A percentile compares a stretch with the other conserved stretches of the same genome.
Evolutionary conservation across 306 rosid species (phyloP).

Genomic region (Quercus suber): DNA sequence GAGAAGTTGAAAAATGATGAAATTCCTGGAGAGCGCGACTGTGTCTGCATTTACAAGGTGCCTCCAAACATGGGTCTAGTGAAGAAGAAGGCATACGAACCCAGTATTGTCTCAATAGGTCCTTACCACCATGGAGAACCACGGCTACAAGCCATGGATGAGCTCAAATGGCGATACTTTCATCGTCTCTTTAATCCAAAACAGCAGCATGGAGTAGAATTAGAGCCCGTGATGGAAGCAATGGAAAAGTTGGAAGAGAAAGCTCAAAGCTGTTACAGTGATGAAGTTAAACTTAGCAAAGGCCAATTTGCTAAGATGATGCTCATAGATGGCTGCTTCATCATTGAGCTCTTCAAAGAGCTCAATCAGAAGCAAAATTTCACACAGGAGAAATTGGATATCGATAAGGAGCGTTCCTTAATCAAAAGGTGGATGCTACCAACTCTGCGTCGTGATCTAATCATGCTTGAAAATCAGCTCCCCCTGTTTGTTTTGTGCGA

Average conservation of each 20-base stretch:
- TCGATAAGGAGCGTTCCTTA: neutral
- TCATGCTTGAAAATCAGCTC: slow-evolving; percentile 53
- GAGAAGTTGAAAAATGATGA: neutral
- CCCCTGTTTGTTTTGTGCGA: slow-evolving; percentile 31
- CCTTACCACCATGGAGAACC: slow-evolving; percentile 29
- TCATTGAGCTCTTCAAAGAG: slow-evolving; percentile 35
- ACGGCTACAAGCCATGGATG: slow-evolving; percentile 15
- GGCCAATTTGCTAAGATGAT: slow-evolving; percentile 38
- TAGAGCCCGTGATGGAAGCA: slow-evolving; percentile 18
- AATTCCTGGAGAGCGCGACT: neutral
- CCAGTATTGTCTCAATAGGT: slow-evolving; percentile 26
- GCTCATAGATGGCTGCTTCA: slow-evolving; percentile 36
- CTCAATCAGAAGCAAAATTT: neutral
- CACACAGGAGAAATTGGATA: neutral
- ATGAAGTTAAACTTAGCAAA: slow-evolving; percentile 6
- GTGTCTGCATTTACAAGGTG: neutral
- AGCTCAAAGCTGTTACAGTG: slow-evolving; percentile 26
- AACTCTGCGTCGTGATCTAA: slow-evolving; percentile 26
- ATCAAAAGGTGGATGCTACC: slow-evolving; percentile 44
- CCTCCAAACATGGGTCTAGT: neutral
- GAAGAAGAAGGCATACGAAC: neutral
- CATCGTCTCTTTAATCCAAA: slow-evolving; percentile 14
- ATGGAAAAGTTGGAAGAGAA: slow-evolving; percentile 15
- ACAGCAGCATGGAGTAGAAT: neutral
- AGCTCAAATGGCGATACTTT: slow-evolving; percentile 15